Conservation (phyloP, 2,329 filamentous ascomycete genomes). For the Arachnopeziza araneosa region DNA sequence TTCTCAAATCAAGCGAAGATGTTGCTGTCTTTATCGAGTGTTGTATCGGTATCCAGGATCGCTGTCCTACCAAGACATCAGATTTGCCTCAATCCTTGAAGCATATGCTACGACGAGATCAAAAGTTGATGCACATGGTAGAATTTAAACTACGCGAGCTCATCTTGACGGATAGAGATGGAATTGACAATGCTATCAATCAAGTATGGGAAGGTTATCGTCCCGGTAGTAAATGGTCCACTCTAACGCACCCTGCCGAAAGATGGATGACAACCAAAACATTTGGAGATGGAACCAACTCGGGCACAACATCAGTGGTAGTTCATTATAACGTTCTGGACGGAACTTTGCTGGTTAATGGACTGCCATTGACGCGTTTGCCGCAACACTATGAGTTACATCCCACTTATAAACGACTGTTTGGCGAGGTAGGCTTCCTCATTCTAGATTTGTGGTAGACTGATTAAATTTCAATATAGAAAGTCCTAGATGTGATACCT, state of each 20-base stretch:
- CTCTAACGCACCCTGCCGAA: conserved; percentile 22
- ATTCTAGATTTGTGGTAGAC: too few species aligned
- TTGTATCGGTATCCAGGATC: conserved; percentile 34
- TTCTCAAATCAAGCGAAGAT: conserved; percentile 26
- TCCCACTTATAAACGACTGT: conserved; percentile 13
- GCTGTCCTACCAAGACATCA: conserved; percentile 33
- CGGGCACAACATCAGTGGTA: conserved; percentile 4
- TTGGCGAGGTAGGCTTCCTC: conserved; percentile 18
- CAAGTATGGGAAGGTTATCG: conserved; percentile 28
- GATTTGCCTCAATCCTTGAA: conserved; percentile 33
- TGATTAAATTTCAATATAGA: background rate
- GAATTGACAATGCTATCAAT: conserved; percentile 24
- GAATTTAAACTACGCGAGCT: conserved; percentile 16
- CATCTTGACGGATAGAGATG: conserved; percentile 14
- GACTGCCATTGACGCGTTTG: conserved; percentile 41
- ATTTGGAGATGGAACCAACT: background rate
- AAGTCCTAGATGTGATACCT: conserved; percentile 29
- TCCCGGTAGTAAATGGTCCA: conserved; percentile 21
- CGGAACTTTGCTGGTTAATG: conserved; percentile 47
- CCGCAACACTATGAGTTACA: conserved; percentile 38
- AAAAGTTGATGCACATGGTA: conserved; percentile 12
- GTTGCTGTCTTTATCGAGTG: conserved; percentile 34
- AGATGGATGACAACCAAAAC: conserved; percentile 32
- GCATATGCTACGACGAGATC: conserved; percentile 2
- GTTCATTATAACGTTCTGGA: conserved; percentile 47